Evolutionary conservation across 1,284 basidiomycete genomes (phyloP).

Genomic region (Lentinula novae-zelandiae): DNA sequence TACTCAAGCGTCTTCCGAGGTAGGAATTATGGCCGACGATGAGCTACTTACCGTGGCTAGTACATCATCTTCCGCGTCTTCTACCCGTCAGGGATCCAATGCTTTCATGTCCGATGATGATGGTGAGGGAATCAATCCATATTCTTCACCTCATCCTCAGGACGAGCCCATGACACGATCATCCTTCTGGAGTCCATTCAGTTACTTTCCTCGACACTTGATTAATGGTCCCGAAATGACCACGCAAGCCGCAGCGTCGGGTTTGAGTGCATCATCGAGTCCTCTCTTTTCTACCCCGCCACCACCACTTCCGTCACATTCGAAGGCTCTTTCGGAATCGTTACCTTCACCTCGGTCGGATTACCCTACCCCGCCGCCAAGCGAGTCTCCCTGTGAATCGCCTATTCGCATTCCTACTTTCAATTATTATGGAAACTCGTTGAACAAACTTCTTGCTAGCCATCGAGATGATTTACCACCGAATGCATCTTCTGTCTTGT

Average conservation of each 20-base stretch:
- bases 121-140: neutral
- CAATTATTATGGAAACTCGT: too few relatives aligned
- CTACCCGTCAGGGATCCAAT: neutral
- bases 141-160: neutral
- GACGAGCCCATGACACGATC: neutral
- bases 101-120: neutral
- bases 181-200: neutral
- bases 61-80: neutral
- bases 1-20: neutral
- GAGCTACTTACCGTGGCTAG: neutral
- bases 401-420: neutral
- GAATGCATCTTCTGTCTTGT: too few relatives aligned
- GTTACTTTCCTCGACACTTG: neutral
- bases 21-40: too few relatives aligned
- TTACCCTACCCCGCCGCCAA: neutral
- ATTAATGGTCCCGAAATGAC: neutral
- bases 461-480: too few relatives aligned
- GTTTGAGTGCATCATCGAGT: neutral
- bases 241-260: neutral
- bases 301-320: neutral
- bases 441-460: too few relatives aligned
- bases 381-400: neutral
- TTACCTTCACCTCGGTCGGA: neutral
- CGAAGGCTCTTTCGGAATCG: neutral
- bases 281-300: neutral